Evolutionary conservation across 768 basidiomycete species (phyloP).

Genomic region (Lactifluus piperatus): DNA sequence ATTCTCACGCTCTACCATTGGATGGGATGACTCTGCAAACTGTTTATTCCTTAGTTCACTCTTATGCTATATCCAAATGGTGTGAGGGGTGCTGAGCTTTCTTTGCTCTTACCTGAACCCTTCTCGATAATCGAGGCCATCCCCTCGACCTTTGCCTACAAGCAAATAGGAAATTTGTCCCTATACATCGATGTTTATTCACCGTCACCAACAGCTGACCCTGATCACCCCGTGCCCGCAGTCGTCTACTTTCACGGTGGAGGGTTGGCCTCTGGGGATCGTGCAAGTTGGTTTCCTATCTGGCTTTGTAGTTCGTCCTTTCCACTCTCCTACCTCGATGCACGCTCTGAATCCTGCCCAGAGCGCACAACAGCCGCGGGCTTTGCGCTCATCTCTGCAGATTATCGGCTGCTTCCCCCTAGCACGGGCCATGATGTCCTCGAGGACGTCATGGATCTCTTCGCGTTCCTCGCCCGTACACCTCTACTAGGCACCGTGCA

Average conservation of each 20-base stretch:
- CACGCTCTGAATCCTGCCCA: constrained; percentile 21
- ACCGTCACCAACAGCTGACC: constrained; percentile 30
- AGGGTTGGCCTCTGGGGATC: constrained; percentile 51
- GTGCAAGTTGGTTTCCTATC: constrained; percentile 52
- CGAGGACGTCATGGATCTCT: constrained; percentile 48
- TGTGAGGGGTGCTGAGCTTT: too few relatives aligned
- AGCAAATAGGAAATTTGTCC: constrained; percentile 23
- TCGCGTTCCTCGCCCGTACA: constrained; percentile 35
- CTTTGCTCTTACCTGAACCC: neutral
- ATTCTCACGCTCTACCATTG: constrained; percentile 11
- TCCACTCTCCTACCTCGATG: neutral
- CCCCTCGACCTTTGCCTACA: constrained; percentile 29
- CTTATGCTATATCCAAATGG: neutral
- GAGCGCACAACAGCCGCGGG: constrained; percentile 41
- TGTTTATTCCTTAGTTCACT: too few relatives aligned
- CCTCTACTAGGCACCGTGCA: constrained; percentile 8
- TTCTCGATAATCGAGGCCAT: neutral
- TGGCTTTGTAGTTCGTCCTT: constrained; percentile 47
- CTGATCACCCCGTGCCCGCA: constrained; percentile 19
- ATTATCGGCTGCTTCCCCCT: constrained; percentile 50
- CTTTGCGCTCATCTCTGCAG: constrained; percentile 50
- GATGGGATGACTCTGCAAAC: too few relatives aligned
- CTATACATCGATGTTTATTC: constrained; percentile 32
- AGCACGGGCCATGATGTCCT: constrained; percentile 48
- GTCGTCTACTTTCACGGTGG: constrained; percentile 43